Evolutionary conservation across 768 basidiomycete genomes (phyloP), one percentile per base, ranked within the genome.

Genomic region (Lactarius hatsudake): DNA sequence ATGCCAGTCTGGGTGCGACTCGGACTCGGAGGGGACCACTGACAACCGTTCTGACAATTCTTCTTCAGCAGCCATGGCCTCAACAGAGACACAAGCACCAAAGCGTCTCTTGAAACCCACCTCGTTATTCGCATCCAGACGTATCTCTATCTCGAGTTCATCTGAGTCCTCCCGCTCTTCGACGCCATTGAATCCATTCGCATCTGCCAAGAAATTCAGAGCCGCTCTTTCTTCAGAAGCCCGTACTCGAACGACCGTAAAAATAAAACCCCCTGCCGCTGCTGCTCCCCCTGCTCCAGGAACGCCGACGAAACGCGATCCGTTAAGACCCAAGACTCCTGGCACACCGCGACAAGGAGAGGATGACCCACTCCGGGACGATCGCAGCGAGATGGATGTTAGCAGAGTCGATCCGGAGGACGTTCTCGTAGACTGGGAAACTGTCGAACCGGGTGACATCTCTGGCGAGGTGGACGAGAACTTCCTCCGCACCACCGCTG

Each of bases 321-420:
- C 54, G 9, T 15, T 54, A 12, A 45, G 78, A 26, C 76, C 78
- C 13, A 78, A 73, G 72, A 79, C 78, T 30, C 78, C 78, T 0
- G 73, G 68, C 12, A 77, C 78, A 7, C 78, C 78, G 20, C 69
- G 75, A 32, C 73, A 74, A 58, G 80, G 79, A 15, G 79, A 83
- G 6, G 80, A 83, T 40, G 87, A 83, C 69, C 84, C 86, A 0
- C 78, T 73, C 83, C 26, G 78, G 79, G 74, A 81, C 80, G 54
- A 76, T 78, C 23, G 76, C 81, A 88, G 87, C 71, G 87, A 89
- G 72, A 91, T 89, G 88, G 90, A 91, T 67, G 85, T 90, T 26
- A 89, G 84, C 74, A 83, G 85, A 62, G 82, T 90, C 48, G 89
- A 93, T 74, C 84, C 82, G 6, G 92, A 94, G 74, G 87, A 89